Evolutionary conservation across 176 grass and related monocot genomes (phyloP), one percentile per base, ranked within the genome.

Genomic region (Aegilops longissima): DNA sequence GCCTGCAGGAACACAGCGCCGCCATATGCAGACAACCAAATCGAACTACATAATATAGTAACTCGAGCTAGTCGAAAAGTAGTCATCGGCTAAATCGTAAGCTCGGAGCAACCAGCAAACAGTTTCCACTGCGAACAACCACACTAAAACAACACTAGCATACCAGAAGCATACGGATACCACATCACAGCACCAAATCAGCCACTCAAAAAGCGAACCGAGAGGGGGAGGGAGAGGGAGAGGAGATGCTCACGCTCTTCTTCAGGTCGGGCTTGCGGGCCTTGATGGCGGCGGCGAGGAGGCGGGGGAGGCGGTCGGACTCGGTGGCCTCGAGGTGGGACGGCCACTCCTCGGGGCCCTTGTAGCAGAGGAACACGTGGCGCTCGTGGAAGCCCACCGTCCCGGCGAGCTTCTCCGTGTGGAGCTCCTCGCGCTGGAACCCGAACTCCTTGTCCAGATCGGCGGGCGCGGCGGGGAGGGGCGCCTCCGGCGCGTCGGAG

Each of bases 351-450:
- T 90, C 81, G 11, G 97, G 97, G 18, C 77, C 85, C 92, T 99
- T 99, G 90, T 99, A 99, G 63, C 97, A 94, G 42, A 99, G 94
- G 89, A 99, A 94, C 63, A 97, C 88, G 64, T 96, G 94, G 65
- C 97, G 97, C 83, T 94, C 90, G 88, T 96, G 82, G 85, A 82
- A 88, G 54, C 86, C 87, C 51, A 99, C 97, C 16, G 97, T 90
- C 39, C 97, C 97, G 68, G 64, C 89, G 61, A 99, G 83, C 70
- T 92, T 44, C 62, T 87, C 59, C 88, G 78, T 93, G 76, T 93
- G 90, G 81, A 95, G 87, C 84, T 94, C 96, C 38, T 81, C 9
- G 21, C 96, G 87, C 78, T 90, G 87, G 85, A 99, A 99, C 54
- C 97, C 97, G 35, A 86, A 94, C 77, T 96, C 92, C 20, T 27